Evolutionary conservation across 1,139 yeast species (phyloP).

Genomic region (Yamadazyma atmosphaerica): DNA sequence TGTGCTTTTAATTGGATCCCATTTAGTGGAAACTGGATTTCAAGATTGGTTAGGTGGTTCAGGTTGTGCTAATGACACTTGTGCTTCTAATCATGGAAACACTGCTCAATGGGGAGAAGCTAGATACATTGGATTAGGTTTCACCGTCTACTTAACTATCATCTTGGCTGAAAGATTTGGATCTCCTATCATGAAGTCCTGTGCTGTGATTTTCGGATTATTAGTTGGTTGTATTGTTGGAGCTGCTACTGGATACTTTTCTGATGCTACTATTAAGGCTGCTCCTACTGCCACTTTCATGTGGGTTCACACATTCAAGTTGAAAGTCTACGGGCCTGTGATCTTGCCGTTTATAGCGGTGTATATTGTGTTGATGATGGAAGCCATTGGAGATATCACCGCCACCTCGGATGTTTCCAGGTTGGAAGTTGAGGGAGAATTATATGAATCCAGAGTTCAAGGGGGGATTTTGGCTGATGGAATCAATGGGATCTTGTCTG

Average conservation of each 20-base stretch:
- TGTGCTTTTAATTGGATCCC: conserved; percentile 75
- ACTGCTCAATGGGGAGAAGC: conserved; percentile 80
- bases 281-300: conserved; percentile 86
- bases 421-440: conserved; percentile 75
- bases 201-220: conserved; percentile 84
- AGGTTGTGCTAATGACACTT: conserved; percentile 51
- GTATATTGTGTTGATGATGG: conserved; percentile 80
- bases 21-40: conserved; percentile 68
- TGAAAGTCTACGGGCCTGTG: conserved; percentile 76
- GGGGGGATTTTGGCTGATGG: conserved; percentile 91
- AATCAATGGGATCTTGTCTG: conserved; percentile 68
- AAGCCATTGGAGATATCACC: conserved; percentile 89
- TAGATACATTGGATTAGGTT: conserved; percentile 80
- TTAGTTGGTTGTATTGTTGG: conserved; percentile 89
- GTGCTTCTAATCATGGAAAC: conserved; percentile 19
- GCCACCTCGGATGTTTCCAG: conserved; percentile 91
- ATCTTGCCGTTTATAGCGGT: conserved; percentile 83
- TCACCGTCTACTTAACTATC: conserved; percentile 73
- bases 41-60: conserved; percentile 88
- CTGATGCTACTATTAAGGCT: conserved; percentile 45
- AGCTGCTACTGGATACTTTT: conserved; percentile 85
- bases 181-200: conserved; percentile 91
- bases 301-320: conserved; percentile 83
- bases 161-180: conserved; percentile 82
- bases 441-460: conserved; percentile 81